Conservation (phyloP, 2,329 filamentous ascomycete genomes). For the Scedosporium aurantiacum region DNA sequence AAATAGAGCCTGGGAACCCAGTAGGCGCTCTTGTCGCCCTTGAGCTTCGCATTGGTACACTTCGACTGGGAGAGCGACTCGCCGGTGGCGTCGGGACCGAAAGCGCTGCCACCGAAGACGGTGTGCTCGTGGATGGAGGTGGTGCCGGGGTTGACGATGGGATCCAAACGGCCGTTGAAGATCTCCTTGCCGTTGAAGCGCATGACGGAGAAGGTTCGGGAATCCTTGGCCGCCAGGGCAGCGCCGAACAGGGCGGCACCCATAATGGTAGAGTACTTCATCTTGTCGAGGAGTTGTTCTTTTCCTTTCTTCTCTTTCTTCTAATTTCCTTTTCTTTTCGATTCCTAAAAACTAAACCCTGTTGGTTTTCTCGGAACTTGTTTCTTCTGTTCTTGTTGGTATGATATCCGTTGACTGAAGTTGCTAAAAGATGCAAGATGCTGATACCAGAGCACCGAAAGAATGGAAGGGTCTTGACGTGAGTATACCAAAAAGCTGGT, state of each 20-base stretch:
- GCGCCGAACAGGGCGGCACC: slow-evolving; percentile 28
- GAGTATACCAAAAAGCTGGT: background rate
- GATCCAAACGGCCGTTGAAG: slow-evolving; percentile 53
- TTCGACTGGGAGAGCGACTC: slow-evolving; percentile 46
- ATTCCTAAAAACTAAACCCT: background rate
- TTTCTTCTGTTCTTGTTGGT: background rate
- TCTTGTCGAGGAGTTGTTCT: background rate
- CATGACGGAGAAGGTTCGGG: slow-evolving; percentile 55
- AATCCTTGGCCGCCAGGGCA: slow-evolving; percentile 28
- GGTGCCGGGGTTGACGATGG: slow-evolving; percentile 52
- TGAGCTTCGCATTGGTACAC: slow-evolving; percentile 61
- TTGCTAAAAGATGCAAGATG: background rate
- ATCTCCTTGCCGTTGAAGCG: slow-evolving; percentile 57
- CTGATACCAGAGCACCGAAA: slow-evolving; percentile 4
- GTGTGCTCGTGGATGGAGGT: slow-evolving; percentile 56
- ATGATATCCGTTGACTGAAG: background rate
- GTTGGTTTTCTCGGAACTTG: background rate
- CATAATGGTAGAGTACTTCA: slow-evolving; percentile 8
- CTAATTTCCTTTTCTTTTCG: too few relatives aligned
- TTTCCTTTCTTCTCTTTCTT: background rate
- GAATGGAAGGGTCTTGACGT: background rate
- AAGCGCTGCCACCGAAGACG: slow-evolving; percentile 60
- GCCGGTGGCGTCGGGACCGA: slow-evolving; percentile 51
- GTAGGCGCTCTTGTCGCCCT: slow-evolving; percentile 62
- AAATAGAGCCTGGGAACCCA: slow-evolving; percentile 68